These are phyloP conservation scores for Syncephalastrum racemosum DNA, from an alignment of 371 early-diverging fungal genomes.

Conservation along the genomic window DNA sequence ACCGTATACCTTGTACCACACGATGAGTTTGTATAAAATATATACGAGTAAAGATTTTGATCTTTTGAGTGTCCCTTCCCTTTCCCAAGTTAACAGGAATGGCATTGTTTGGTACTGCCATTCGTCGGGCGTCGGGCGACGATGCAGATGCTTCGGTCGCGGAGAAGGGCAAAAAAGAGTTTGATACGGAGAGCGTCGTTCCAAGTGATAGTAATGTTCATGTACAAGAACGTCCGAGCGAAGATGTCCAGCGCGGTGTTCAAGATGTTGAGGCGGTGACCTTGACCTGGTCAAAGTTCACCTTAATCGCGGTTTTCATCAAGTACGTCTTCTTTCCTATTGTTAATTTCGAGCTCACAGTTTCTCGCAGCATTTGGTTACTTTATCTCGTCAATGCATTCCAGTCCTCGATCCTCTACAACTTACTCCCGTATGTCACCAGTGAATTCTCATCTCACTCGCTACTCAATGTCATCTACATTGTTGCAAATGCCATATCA, in stretches of 20 bases:
- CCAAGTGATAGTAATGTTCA: not conserved
- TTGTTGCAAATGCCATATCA: constrained; percentile 20
- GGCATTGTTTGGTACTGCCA: not conserved
- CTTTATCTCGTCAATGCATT: constrained; percentile 20
- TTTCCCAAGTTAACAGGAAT: not conserved
- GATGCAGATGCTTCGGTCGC: constrained; percentile 7
- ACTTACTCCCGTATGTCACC: constrained; percentile 20
- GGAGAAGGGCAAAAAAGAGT: constrained; percentile 10
- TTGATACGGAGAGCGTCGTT: constrained; percentile 12
- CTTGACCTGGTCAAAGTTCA: constrained; percentile 15
- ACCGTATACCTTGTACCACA: no score
- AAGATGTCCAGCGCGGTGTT: constrained; percentile 15
- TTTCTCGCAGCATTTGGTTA: constrained; percentile 16
- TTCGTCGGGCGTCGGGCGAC: constrained; percentile 1
- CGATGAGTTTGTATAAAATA: no score
- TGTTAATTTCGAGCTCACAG: not conserved
- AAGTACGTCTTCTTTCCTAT: constrained; percentile 6
- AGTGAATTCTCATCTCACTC: constrained; percentile 21
- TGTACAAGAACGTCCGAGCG: constrained; percentile 4
- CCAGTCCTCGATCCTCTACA: constrained; percentile 17
- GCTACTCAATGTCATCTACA: constrained; percentile 19
- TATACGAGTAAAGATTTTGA: no score
- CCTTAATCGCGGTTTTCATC: constrained; percentile 12
- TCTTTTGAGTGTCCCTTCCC: no score
- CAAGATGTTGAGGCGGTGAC: constrained; percentile 16